Evolutionary conservation across 2,329 filamentous ascomycete species (phyloP).

Genomic region (Penicillium paneum): DNA sequence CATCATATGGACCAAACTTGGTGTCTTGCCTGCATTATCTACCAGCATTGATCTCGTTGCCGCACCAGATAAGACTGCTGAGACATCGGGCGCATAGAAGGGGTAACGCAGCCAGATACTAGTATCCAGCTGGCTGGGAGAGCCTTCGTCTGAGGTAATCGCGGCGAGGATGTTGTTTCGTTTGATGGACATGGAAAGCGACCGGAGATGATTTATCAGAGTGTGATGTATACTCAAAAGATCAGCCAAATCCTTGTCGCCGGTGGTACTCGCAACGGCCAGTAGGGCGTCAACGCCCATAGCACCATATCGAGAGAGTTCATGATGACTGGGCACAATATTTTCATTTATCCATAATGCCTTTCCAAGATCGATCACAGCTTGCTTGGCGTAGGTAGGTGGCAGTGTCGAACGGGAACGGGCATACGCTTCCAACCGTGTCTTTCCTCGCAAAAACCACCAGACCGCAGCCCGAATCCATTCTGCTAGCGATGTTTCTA

Average conservation of each 20-base stretch:
- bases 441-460: slow-evolving; percentile 86
- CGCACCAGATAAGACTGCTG: slow-evolving; percentile 65
- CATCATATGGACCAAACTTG: slow-evolving; percentile 63
- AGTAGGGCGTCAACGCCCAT: slow-evolving; percentile 41
- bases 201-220: slow-evolving; percentile 64
- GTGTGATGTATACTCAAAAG: slow-evolving; percentile 52
- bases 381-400: slow-evolving; percentile 59
- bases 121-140: slow-evolving; percentile 76
- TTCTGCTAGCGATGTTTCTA: slow-evolving; percentile 61
- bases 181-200: slow-evolving; percentile 77
- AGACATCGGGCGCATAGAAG: slow-evolving; percentile 66
- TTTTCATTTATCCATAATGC: slow-evolving; percentile 69
- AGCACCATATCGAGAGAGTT: slow-evolving; percentile 39
- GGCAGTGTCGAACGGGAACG: slow-evolving; percentile 54
- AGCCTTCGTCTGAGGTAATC: slow-evolving; percentile 58
- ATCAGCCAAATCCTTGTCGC: slow-evolving; percentile 46
- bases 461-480: slow-evolving; percentile 73
- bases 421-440: slow-evolving; percentile 69
- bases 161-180: slow-evolving; percentile 73
- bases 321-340: slow-evolving; percentile 40
- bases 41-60: slow-evolving; percentile 44
- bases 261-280: slow-evolving; percentile 44
- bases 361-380: slow-evolving; percentile 82
- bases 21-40: slow-evolving; percentile 46
- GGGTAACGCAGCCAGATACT: slow-evolving; percentile 80